phyloP scores from a whole-genome alignment of 1,284 basidiomycete genomes.

The Austroboletus rostrupii region DNA sequence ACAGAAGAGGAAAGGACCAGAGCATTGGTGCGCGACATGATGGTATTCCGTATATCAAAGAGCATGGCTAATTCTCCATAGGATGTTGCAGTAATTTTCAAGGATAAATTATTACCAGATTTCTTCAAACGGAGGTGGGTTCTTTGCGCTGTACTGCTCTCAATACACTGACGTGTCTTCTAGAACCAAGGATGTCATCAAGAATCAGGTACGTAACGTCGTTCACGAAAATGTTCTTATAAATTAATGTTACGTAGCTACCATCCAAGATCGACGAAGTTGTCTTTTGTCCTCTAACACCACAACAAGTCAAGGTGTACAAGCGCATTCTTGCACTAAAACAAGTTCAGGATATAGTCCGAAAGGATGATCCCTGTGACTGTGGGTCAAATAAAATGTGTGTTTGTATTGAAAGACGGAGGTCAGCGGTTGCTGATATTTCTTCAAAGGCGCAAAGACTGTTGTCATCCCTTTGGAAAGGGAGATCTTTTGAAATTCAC shows the following conservation, averaged over 20 bases:
- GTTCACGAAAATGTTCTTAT: not conserved
- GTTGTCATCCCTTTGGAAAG: conserved; percentile 58
- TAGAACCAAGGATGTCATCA: conserved; percentile 81
- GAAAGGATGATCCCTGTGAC: conserved; percentile 65
- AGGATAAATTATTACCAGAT: conserved; percentile 62
- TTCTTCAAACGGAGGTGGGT: conserved; percentile 74
- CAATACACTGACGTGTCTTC: conserved; percentile 1
- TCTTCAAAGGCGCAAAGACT: conserved; percentile 52
- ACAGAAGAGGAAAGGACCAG: conserved; percentile 58
- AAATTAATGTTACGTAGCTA: conserved; percentile 42
- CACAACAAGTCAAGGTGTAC: conserved; percentile 66
- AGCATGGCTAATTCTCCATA: conserved; percentile 21
- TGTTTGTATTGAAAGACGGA: conserved; percentile 16
- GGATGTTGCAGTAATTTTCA: conserved; percentile 57
- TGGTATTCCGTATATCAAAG: not conserved
- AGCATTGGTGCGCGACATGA: conserved; percentile 42
- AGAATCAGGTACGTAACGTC: conserved; percentile 47
- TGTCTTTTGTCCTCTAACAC: conserved; percentile 83
- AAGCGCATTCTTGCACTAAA: conserved; percentile 59
- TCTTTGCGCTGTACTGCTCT: not conserved
- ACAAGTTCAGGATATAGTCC: conserved; percentile 62
- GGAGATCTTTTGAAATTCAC: conserved; percentile 72
- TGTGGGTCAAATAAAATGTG: conserved; percentile 62
- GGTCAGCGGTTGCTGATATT: conserved; percentile 1
- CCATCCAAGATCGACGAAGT: conserved; percentile 81